Conservation (phyloP, 495 filamentous ascomycete genomes). For the Neurospora sp. region DNA sequence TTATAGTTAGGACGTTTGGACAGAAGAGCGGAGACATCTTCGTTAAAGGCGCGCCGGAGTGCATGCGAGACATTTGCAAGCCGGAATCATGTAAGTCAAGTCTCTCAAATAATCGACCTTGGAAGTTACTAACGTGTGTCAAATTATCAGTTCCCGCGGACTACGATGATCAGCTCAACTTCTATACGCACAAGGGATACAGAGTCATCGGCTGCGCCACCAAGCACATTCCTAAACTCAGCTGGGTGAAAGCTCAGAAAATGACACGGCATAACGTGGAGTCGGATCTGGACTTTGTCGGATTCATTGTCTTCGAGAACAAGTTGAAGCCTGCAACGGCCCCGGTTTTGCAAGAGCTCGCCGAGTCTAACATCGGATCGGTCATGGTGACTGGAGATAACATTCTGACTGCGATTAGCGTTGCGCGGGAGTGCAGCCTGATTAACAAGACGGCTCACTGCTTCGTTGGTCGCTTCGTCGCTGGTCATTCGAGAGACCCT, state of each 20-base stretch:
- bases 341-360: slow-evolving; percentile 71
- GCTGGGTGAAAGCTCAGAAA: slow-evolving; percentile 89
- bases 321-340: slow-evolving; percentile 84
- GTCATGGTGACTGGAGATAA: slow-evolving; percentile 99
- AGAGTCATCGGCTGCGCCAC: slow-evolving; percentile 96
- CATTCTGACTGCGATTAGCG: slow-evolving; percentile 92
- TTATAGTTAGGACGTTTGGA: slow-evolving; percentile 80
- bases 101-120: no score
- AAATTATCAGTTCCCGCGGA: slow-evolving; percentile 81
- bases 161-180: slow-evolving; percentile 75
- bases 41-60: slow-evolving; percentile 96
- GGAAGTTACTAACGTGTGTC: no score
- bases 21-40: slow-evolving; percentile 70
- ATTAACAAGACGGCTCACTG: slow-evolving; percentile 73
- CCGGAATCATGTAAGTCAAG: no score
- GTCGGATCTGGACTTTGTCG: slow-evolving; percentile 70
- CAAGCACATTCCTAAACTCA: slow-evolving; percentile 74
- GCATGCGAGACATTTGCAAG: slow-evolving; percentile 84
- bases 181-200: slow-evolving; percentile 93
- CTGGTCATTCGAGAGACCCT: slow-evolving; percentile 60
- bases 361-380: slow-evolving; percentile 71
- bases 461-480: slow-evolving; percentile 80
- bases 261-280: slow-evolving; percentile 83
- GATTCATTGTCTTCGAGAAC: slow-evolving; percentile 98
- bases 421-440: slow-evolving; percentile 84